Percentiles rank a stretch among this genome's conserved stretches.
These are phyloP conservation scores for Lecanicillium sp. DNA, from an alignment of 2,329 filamentous ascomycete species.

Conservation along the genomic window DNA sequence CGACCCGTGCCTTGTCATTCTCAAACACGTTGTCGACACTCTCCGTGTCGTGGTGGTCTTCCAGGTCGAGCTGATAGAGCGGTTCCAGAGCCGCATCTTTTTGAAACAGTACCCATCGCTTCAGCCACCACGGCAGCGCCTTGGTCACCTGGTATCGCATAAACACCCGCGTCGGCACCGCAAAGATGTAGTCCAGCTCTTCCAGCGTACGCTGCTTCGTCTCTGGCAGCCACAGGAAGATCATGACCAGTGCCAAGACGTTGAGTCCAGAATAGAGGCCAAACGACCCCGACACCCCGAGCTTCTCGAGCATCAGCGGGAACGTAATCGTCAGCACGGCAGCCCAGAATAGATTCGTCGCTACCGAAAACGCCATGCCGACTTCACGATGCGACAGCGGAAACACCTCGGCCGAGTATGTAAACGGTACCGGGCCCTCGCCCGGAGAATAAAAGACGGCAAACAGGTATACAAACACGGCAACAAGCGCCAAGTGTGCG, in stretches of 20 bases:
- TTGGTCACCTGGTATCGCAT: slow-evolving; percentile 48
- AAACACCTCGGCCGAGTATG: slow-evolving; percentile 62
- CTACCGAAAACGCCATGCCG: slow-evolving; percentile 62
- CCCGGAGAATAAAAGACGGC: slow-evolving; percentile 41
- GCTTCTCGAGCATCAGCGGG: slow-evolving; percentile 41
- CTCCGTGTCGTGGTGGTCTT: slow-evolving; percentile 20
- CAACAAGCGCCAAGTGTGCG: slow-evolving; percentile 35
- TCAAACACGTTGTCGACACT: slow-evolving; percentile 22
- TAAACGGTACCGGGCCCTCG: slow-evolving; percentile 60
- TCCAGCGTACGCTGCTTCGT: slow-evolving; percentile 48
- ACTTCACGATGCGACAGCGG: slow-evolving; percentile 63
- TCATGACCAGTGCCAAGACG: slow-evolving; percentile 43
- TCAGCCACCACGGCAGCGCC: slow-evolving; percentile 52
- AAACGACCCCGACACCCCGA: slow-evolving; percentile 41
- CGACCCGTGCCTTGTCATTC: slow-evolving; percentile 29
- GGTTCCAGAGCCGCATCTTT: slow-evolving; percentile 32
- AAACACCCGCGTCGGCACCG: slow-evolving; percentile 49
- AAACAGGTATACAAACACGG: slow-evolving; percentile 49
- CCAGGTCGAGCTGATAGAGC: slow-evolving; percentile 32
- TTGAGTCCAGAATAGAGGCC: slow-evolving; percentile 49
- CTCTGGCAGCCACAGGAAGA: slow-evolving; percentile 49
- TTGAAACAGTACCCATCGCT: slow-evolving; percentile 45
- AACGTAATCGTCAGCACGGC: slow-evolving; percentile 56
- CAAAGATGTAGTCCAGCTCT: slow-evolving; percentile 52
- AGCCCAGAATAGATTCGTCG: slow-evolving; percentile 54